Conservation (phyloP, 345 rosid genomes). For the Gossypium ekmanianum region DNA sequence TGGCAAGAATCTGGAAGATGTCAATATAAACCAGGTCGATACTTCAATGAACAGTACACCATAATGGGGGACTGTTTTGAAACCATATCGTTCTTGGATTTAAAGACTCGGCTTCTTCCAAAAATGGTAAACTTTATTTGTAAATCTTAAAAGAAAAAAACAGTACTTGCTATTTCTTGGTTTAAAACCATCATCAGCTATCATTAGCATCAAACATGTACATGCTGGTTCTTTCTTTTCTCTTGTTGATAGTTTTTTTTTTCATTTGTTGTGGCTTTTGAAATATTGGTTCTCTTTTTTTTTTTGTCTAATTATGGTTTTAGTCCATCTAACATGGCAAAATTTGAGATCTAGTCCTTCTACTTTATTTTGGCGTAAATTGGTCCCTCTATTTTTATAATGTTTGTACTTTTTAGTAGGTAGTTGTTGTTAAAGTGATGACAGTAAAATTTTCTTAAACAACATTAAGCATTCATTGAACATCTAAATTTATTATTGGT, state of each 20-base stretch:
- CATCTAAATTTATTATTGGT: too few relatives aligned
- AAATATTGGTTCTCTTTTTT: too few relatives aligned
- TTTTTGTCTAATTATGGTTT: too few relatives aligned
- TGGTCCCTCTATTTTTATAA: too few relatives aligned
- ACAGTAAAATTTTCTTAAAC: too few relatives aligned
- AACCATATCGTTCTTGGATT: conserved; percentile 8
- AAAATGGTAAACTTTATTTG: conserved; percentile 23
- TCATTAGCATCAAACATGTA: conserved; percentile 22
- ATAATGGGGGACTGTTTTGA: conserved; percentile 6
- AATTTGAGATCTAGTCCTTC: too few relatives aligned
- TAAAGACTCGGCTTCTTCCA: conserved; percentile 10
- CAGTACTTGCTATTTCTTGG: background rate
- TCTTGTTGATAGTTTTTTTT: background rate
- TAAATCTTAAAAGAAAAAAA: background rate
- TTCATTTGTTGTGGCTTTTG: background rate
- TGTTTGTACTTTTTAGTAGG: too few relatives aligned
- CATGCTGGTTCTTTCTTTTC: conserved; percentile 16
- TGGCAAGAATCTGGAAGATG: conserved; percentile 74
- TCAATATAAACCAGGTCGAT: conserved; percentile 49
- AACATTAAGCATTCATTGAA: too few relatives aligned
- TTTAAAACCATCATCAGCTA: conserved; percentile 9
- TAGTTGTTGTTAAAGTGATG: too few relatives aligned
- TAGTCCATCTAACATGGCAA: too few relatives aligned
- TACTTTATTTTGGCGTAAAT: too few relatives aligned
- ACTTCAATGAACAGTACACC: conserved; percentile 56